Evolutionary conservation across 208 protist species (phyloP).

Genomic region (Wallacemonas sp.): DNA sequence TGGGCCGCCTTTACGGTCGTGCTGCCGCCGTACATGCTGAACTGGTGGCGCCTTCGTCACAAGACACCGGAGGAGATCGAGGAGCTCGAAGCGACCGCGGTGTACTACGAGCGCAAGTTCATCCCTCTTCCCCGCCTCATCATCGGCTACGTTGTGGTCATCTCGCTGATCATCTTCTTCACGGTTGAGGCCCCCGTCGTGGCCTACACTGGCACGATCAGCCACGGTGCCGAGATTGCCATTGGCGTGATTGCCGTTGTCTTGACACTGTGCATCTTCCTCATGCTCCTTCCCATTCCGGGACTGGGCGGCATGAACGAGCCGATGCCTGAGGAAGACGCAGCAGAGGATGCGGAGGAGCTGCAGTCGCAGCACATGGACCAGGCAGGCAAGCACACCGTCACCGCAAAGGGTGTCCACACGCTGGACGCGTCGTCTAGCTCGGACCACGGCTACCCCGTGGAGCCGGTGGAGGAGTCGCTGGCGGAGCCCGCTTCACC

Average conservation of each 20-base stretch:
- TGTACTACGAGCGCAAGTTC: conserved; percentile 56
- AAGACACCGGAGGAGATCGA: conserved; percentile 44
- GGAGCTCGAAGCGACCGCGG: conserved; percentile 26
- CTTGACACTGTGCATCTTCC: conserved; percentile 40
- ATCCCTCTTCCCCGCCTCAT: conserved; percentile 49
- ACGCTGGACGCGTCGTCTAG: background rate
- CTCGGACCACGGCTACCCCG: background rate
- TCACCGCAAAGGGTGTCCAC: conserved; percentile 4
- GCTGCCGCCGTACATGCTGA: conserved; percentile 67
- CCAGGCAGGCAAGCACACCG: conserved; percentile 7
- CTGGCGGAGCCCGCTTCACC: background rate
- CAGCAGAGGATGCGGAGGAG: conserved; percentile 14
- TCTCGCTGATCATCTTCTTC: conserved; percentile 55
- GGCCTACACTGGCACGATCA: conserved; percentile 35
- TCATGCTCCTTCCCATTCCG: conserved; percentile 48
- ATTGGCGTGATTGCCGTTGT: conserved; percentile 45
- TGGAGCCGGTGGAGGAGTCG: background rate
- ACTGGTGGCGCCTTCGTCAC: conserved; percentile 58
- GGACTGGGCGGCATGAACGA: conserved; percentile 58
- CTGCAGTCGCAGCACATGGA: conserved; percentile 8
- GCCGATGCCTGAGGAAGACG: conserved; percentile 21
- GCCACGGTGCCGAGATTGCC: conserved; percentile 23
- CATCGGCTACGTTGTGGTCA: conserved; percentile 44
- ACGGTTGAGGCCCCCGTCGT: conserved; percentile 52
- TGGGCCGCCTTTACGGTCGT: conserved; percentile 46